Base-by-base conservation (phyloP, 1,284 basidiomycete species). In the Cutaneotrichosporon sp. region DNA sequence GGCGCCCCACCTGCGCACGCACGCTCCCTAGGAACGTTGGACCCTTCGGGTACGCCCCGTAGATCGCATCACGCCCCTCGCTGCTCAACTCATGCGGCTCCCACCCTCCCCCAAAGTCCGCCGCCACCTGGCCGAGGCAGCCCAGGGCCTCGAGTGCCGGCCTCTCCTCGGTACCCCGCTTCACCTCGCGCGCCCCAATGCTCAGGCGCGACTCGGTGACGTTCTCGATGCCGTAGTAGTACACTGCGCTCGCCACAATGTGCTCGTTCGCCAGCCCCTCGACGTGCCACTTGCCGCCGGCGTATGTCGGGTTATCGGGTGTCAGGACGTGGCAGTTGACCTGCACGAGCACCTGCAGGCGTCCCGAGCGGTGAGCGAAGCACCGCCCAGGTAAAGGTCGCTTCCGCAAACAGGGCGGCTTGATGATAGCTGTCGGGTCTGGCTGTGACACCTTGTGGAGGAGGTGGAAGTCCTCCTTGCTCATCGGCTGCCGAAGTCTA, bases 201-300 rank as follows among this genome's bases (percentile, higher is more conserved):
- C 34, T 20, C 18, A 64, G 58, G 20, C 11, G 34, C 27, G 45
- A 47, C 31, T 52, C 51, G 20, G 58, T 64, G 18, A 64, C 56
- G 56, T 64, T 64, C 14, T 42, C 29, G 24, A 43, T 43, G 62
- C 58, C 62, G 52, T 64, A 64, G 52, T 64, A 64, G 55, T 57
- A 64, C 22, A 64, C 52, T 4, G 55, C 58, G 3, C 55, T 64
- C n/a, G 58, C 58, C 31, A n/a, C 42, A 34, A 64, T 64, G 27
- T 51, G 62, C 58, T 64, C 62, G 55, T 64, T 64, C 42, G 54
- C 22, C 50, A 31, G 42, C 1, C 62, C 62, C 58, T 64, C 62
- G 9, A 64, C 24, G 43, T 64, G 62, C 62, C 62, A 64, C 22
- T 20, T 22, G 1, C 62, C 58, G 46, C 62, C 62, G 14, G n/a